Evolutionary conservation across 2,329 filamentous ascomycete genomes (phyloP).

Genomic region (Cordyceps farinosa): DNA sequence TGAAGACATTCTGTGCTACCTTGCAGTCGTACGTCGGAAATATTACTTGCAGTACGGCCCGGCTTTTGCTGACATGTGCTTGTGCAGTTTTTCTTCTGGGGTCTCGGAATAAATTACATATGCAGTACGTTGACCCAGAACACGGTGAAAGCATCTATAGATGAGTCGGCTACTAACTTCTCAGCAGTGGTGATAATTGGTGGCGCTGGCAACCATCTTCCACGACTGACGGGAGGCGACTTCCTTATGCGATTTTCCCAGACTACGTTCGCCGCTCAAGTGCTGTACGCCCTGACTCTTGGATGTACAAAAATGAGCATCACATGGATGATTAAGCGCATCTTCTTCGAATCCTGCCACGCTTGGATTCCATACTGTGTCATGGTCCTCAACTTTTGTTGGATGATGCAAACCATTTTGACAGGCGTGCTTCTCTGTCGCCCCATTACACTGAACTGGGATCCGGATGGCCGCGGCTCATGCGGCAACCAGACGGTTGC

Average conservation of each 20-base stretch:
- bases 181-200: constrained; percentile 22
- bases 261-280: constrained; percentile 20
- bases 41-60: background rate
- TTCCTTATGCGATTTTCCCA: constrained; percentile 16
- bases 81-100: constrained; percentile 20
- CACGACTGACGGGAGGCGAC: constrained; percentile 3
- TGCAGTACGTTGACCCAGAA: constrained; percentile 17
- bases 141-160: background rate
- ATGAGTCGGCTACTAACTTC: background rate
- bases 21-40: constrained; percentile 17
- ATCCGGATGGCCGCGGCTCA: constrained; percentile 14
- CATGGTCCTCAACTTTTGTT: constrained; percentile 19
- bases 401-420: constrained; percentile 24
- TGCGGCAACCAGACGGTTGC: constrained; percentile 21
- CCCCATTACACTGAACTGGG: constrained; percentile 21
- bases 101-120: constrained; percentile 19
- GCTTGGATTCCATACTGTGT: constrained; percentile 19
- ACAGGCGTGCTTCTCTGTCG: constrained; percentile 21
- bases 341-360: constrained; percentile 22
- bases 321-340: constrained; percentile 23
- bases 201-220: constrained; percentile 22
- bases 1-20: constrained; percentile 22
- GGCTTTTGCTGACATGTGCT: background rate
- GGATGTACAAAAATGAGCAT: constrained; percentile 24
- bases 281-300: constrained; percentile 22